phyloP scores from a whole-genome alignment of 164 flowering plant species.

The Kalanchoe fedtschenkoi region DNA sequence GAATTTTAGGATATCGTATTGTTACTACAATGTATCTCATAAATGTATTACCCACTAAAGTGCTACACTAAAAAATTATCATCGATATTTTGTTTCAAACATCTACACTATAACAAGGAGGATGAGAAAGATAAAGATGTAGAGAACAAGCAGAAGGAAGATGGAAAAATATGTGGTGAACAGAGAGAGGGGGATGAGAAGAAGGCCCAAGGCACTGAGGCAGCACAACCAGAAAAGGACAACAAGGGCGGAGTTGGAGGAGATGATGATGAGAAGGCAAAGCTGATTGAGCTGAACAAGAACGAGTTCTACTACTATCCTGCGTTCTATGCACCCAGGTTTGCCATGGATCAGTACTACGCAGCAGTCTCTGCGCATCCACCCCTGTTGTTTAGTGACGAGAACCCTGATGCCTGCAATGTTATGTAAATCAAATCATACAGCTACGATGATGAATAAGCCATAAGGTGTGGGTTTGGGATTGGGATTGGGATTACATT shows the following conservation, averaged over 20 bases:
- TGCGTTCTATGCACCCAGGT: background rate
- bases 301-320: constrained; percentile 28
- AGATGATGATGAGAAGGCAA: constrained; percentile 12
- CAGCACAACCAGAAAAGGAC: constrained; percentile 11
- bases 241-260: constrained; percentile 25
- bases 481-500: too few species aligned
- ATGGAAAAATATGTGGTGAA: constrained; percentile 6
- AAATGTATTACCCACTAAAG: too few species aligned
- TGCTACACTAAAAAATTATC: too few species aligned
- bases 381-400: constrained; percentile 44
- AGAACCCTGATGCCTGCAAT: constrained; percentile 42
- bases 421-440: constrained; percentile 30
- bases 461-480: too few species aligned
- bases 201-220: constrained; percentile 6
- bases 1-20: too few species aligned
- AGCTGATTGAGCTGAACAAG: constrained; percentile 30
- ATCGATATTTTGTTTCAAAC: too few species aligned
- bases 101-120: constrained; percentile 41
- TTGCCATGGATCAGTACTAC: constrained; percentile 5
- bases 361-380: constrained; percentile 17
- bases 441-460: too few species aligned
- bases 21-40: too few species aligned
- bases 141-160: constrained; percentile 9
- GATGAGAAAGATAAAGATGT: constrained; percentile 19
- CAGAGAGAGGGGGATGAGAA: constrained; percentile 8